Evolutionary conservation across 805 yeast species (phyloP).

Genomic region (Candida takata): DNA sequence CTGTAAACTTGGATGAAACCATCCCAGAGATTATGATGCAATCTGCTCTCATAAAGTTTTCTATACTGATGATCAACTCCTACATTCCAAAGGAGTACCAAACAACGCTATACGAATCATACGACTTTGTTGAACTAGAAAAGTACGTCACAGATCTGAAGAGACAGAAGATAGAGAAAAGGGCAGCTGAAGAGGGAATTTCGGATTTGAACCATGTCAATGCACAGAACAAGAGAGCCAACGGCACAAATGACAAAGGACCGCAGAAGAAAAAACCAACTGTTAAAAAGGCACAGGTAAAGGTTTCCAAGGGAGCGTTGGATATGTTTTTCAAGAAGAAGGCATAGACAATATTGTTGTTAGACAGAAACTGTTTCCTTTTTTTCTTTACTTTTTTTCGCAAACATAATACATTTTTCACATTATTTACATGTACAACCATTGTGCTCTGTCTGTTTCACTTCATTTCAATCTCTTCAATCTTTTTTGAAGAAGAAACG

Average conservation of each 20-base stretch:
- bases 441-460: background rate
- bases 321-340: conserved; percentile 54
- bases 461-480: conserved; percentile 7
- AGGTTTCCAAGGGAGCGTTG: conserved; percentile 58
- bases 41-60: conserved; percentile 30
- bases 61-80: conserved; percentile 43
- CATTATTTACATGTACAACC: conserved; percentile 2
- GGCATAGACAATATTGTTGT: background rate
- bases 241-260: conserved; percentile 12
- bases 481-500: conserved; percentile 2
- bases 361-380: background rate
- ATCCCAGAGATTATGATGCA: conserved; percentile 31
- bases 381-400: too few relatives aligned
- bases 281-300: conserved; percentile 35
- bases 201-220: conserved; percentile 21
- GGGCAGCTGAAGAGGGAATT: conserved; percentile 26
- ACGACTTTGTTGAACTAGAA: conserved; percentile 27
- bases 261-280: conserved; percentile 22
- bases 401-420: background rate
- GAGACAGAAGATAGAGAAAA: conserved; percentile 20
- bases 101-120: conserved; percentile 22
- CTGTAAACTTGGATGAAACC: conserved; percentile 21
- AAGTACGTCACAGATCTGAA: conserved; percentile 18
- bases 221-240: conserved; percentile 13
- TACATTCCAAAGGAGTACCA: conserved; percentile 27